Conservation (phyloP, 2,329 filamentous ascomycete species). For the Aspergillus sp. region DNA sequence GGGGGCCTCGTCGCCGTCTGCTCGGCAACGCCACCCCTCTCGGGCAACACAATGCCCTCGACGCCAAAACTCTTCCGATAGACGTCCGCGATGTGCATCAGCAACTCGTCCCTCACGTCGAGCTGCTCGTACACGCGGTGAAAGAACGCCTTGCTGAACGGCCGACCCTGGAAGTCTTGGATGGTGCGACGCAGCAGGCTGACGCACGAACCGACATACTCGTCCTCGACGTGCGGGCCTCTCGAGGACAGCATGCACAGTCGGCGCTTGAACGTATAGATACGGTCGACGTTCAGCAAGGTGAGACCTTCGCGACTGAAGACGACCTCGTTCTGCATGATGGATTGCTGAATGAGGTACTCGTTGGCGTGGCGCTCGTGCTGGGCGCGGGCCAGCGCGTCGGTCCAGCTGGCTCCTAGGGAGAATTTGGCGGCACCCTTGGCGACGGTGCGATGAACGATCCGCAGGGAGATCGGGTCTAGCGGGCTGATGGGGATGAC, state of each 20-base stretch:
- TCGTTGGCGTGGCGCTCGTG: slow-evolving; percentile 37
- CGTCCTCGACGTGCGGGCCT: slow-evolving; percentile 29
- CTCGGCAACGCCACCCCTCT: not conserved
- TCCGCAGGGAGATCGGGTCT: slow-evolving; percentile 29
- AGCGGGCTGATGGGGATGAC: slow-evolving; percentile 38
- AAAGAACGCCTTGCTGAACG: slow-evolving; percentile 46
- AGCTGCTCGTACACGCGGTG: slow-evolving; percentile 45
- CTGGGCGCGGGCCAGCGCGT: slow-evolving; percentile 37
- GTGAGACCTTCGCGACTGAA: slow-evolving; percentile 47
- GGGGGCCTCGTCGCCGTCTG: not conserved
- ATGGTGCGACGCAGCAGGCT: slow-evolving; percentile 42
- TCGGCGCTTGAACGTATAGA: slow-evolving; percentile 46
- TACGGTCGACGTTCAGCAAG: slow-evolving; percentile 45
- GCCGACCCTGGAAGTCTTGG: slow-evolving; percentile 40
- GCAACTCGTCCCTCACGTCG: slow-evolving; percentile 36
- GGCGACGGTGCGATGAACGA: slow-evolving; percentile 34
- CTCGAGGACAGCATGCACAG: slow-evolving; percentile 38
- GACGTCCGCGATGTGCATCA: slow-evolving; percentile 35
- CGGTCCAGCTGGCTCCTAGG: slow-evolving; percentile 39
- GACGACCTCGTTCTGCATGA: slow-evolving; percentile 45
- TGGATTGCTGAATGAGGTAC: slow-evolving; percentile 43
- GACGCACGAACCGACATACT: slow-evolving; percentile 41
- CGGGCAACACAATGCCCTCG: slow-evolving; percentile 40
- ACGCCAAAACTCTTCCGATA: slow-evolving; percentile 37
- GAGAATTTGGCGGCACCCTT: slow-evolving; percentile 40